A percentile compares a stretch with the other conserved stretches of the same genome.
These are phyloP conservation scores for Gnaphalium uliginosum DNA, from an alignment of 129 eudicot species.

Conservation along the genomic window DNA sequence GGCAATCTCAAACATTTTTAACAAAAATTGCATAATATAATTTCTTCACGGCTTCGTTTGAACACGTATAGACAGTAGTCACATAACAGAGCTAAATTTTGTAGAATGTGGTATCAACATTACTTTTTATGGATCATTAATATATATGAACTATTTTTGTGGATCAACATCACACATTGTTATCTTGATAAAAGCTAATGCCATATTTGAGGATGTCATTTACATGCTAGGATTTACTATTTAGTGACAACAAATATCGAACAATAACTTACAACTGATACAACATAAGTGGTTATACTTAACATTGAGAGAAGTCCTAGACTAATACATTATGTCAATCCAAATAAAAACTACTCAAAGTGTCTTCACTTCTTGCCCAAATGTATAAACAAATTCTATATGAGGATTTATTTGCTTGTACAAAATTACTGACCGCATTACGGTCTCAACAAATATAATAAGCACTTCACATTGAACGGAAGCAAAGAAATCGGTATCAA, in stretches of 20 bases:
- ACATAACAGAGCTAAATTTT: too few species aligned
- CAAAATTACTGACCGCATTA: constrained; percentile 42
- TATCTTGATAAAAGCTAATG: too few species aligned
- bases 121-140: too few species aligned
- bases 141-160: too few species aligned
- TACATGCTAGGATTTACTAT: neutral
- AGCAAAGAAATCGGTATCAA: neutral
- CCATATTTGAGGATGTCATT: too few species aligned
- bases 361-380: constrained; percentile 7
- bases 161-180: too few species aligned
- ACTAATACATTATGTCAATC: constrained; percentile 1
- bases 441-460: constrained; percentile 25
- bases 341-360: neutral
- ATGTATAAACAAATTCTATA: constrained; percentile 17
- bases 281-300: neutral
- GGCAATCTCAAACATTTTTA: too few species aligned
- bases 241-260: neutral
- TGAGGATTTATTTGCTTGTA: constrained; percentile 27
- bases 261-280: neutral
- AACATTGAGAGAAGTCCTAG: neutral
- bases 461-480: neutral
- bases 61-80: too few species aligned
- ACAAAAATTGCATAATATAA: too few species aligned
- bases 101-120: too few species aligned
- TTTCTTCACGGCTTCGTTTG: too few species aligned